A percentile compares a stretch with the other conserved stretches of the same genome.
Evolutionary conservation across 2,329 filamentous ascomycete species (phyloP).

Genomic region (Thelonectria olida): DNA sequence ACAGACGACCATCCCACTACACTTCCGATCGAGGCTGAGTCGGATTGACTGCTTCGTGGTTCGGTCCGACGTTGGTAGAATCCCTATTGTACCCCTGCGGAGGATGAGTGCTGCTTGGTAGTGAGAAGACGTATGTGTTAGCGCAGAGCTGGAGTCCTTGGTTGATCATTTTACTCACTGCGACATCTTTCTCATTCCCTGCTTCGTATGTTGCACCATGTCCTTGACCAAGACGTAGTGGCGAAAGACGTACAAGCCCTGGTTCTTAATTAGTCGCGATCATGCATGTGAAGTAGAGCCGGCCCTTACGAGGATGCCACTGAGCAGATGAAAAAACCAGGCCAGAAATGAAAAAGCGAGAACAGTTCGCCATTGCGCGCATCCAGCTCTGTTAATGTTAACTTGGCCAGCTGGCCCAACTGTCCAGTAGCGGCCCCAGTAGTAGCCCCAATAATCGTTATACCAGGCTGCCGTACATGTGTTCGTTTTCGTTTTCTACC

Average conservation of each 20-base stretch:
- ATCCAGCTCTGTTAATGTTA: background rate
- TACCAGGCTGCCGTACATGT: slow-evolving; percentile 35
- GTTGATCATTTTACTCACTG: background rate
- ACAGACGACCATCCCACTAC: background rate
- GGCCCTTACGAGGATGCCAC: background rate
- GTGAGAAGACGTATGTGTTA: background rate
- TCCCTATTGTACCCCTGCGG: background rate
- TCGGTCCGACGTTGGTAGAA: background rate
- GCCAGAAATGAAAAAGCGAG: slow-evolving; percentile 1
- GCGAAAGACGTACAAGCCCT: slow-evolving; percentile 24
- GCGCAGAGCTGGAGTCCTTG: background rate
- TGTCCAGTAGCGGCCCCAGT: slow-evolving; percentile 35
- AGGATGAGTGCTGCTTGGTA: background rate
- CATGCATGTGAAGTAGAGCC: too few species aligned
- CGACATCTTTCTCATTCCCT: slow-evolving; percentile 3
- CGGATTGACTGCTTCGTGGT: background rate
- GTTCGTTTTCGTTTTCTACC: slow-evolving; percentile 20
- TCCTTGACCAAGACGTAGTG: slow-evolving; percentile 23
- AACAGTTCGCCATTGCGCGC: slow-evolving; percentile 3
- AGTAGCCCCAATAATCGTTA: slow-evolving; percentile 40
- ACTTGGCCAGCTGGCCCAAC: slow-evolving; percentile 17
- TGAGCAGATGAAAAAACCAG: background rate
- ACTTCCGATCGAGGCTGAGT: background rate
- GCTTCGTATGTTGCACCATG: background rate
- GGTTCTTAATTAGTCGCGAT: background rate